Percentiles rank a stretch among this genome's conserved stretches.
These are phyloP conservation scores for Aureobasidium namibiae DNA, from an alignment of 2,329 filamentous ascomycete species.

Conservation along the genomic window DNA sequence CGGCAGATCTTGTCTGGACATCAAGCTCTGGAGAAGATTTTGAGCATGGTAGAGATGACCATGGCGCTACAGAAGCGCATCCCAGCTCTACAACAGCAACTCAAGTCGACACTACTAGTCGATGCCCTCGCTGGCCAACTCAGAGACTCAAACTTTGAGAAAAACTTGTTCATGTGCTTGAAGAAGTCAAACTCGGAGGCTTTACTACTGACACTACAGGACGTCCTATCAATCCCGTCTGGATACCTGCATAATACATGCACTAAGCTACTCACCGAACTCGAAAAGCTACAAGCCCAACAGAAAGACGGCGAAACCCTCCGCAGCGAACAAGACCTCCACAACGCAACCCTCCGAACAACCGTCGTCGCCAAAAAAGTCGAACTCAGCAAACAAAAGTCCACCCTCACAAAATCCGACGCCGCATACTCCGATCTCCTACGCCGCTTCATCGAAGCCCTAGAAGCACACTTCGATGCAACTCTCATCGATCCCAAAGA, in stretches of 20 bases:
- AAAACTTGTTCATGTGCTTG: conserved; percentile 49
- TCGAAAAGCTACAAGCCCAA: conserved; percentile 19
- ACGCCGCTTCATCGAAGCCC: conserved; percentile 44
- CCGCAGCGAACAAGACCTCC: conserved; percentile 67
- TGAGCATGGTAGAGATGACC: conserved; percentile 28
- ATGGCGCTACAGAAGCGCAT: conserved; percentile 30
- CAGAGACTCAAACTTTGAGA: conserved; percentile 40
- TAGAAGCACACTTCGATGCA: conserved; percentile 41
- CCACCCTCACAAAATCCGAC: conserved; percentile 62
- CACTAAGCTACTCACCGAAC: conserved; percentile 21
- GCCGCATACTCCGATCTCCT: conserved; percentile 60
- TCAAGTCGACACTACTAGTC: conserved; percentile 48
- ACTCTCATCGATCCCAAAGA: conserved; percentile 42
- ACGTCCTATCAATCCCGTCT: conserved; percentile 4
- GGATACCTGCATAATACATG: conserved; percentile 24
- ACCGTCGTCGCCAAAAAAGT: conserved; percentile 77
- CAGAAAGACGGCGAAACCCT: conserved; percentile 34
- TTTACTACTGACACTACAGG: conserved; percentile 34
- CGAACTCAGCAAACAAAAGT: conserved; percentile 66
- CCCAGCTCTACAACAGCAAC: conserved; percentile 28
- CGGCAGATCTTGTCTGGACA: conserved; percentile 19
- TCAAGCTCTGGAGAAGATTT: conserved; percentile 33
- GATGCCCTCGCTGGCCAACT: conserved; percentile 52
- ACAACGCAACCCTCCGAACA: conserved; percentile 61
- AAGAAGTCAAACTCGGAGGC: conserved; percentile 53